Evolutionary conservation across 2,329 filamentous ascomycete genomes (phyloP).

Genomic region (Hymenoscyphus repandus): DNA sequence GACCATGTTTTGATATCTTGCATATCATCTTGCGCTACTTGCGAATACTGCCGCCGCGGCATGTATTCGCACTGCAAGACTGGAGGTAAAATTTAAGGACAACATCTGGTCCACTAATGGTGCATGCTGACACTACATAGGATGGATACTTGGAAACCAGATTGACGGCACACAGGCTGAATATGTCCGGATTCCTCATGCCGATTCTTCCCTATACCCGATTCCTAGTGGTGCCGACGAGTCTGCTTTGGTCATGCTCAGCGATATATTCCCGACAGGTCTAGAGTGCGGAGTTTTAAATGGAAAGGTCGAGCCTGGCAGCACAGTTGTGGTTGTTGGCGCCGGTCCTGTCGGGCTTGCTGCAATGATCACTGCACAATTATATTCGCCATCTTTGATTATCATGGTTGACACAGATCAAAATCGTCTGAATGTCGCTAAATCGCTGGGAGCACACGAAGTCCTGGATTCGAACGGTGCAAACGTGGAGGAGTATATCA

Average conservation of each 20-base stretch:
- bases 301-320: slow-evolving; percentile 45
- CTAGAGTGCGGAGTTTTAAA: slow-evolving; percentile 49
- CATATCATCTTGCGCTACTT: slow-evolving; percentile 46
- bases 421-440: slow-evolving; percentile 42
- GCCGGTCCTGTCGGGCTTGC: slow-evolving; percentile 52
- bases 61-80: slow-evolving; percentile 49
- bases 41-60: slow-evolving; percentile 44
- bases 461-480: slow-evolving; percentile 36
- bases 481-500: slow-evolving; percentile 36
- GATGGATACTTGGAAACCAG: slow-evolving; percentile 49
- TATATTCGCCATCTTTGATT: slow-evolving; percentile 47
- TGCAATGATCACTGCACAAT: slow-evolving; percentile 46
- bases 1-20: slow-evolving; percentile 48
- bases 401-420: slow-evolving; percentile 48
- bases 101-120: neutral
- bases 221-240: slow-evolving; percentile 76
- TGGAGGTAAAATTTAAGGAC: slow-evolving; percentile 32
- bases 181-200: slow-evolving; percentile 76
- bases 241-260: slow-evolving; percentile 61
- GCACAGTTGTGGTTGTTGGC: slow-evolving; percentile 49
- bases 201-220: slow-evolving; percentile 74
- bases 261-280: slow-evolving; percentile 52
- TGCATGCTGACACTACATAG: neutral
- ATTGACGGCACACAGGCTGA: slow-evolving; percentile 81
- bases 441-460: slow-evolving; percentile 43